Evolutionary conservation across 2,329 filamentous ascomycete genomes (phyloP).

Genomic region (Colletotrichum tanaceti): DNA sequence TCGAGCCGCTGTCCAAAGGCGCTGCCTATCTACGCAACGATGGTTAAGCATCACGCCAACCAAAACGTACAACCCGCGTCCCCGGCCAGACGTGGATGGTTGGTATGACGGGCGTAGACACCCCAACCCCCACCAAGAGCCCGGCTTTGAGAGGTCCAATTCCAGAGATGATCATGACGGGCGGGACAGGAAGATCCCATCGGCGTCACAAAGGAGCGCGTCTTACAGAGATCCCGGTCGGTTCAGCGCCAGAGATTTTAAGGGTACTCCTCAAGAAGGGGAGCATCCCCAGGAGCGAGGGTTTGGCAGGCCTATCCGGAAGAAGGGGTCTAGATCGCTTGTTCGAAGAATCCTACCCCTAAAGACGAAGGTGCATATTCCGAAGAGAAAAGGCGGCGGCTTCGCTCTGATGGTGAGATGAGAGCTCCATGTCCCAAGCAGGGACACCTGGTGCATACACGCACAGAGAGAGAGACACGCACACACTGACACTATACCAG

Average conservation of each 20-base stretch:
- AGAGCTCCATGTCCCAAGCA: neutral
- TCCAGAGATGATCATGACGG: neutral
- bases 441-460: neutral
- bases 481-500: slow-evolving; percentile 1
- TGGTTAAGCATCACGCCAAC: slow-evolving; percentile 13
- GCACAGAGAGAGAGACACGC: neutral
- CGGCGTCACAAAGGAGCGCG: neutral
- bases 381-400: slow-evolving; percentile 4
- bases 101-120: slow-evolving; percentile 14
- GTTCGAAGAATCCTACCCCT: neutral
- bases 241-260: neutral
- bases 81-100: neutral
- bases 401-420: slow-evolving; percentile 13
- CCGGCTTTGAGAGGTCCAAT: neutral
- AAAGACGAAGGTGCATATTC: neutral
- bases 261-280: neutral
- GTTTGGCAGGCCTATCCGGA: too few species aligned
- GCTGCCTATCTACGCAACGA: neutral
- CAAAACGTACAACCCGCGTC: slow-evolving; percentile 18
- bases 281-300: too few species aligned
- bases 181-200: neutral
- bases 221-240: neutral
- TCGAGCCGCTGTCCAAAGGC: slow-evolving; percentile 13
- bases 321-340: too few species aligned
- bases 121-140: slow-evolving; percentile 9